Conservation (phyloP, 2,329 filamentous ascomycete genomes). For the Pseudocercospora fijiensis region DNA sequence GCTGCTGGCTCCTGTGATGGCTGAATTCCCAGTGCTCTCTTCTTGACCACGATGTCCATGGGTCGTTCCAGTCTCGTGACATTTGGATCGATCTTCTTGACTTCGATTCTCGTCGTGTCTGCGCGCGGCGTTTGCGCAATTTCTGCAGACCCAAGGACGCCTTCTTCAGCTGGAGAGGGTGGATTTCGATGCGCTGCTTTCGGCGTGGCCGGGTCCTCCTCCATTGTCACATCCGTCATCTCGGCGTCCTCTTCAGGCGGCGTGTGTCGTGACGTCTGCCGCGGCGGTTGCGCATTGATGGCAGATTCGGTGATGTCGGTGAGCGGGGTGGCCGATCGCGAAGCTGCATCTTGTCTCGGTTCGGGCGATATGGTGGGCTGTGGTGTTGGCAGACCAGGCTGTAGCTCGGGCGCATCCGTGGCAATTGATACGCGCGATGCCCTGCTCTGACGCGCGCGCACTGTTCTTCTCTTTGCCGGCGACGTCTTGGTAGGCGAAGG, state of each 20-base stretch:
- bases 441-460: conserved; percentile 47
- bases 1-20: conserved; percentile 70
- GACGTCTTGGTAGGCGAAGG: conserved; percentile 58
- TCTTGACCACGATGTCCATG: conserved; percentile 91
- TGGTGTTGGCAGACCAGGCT: conserved; percentile 50
- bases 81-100: conserved; percentile 73
- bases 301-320: conserved; percentile 70
- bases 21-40: conserved; percentile 65
- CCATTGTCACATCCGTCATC: conserved; percentile 25
- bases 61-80: conserved; percentile 80
- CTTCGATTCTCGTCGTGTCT: conserved; percentile 37
- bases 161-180: conserved; percentile 18
- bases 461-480: conserved; percentile 63
- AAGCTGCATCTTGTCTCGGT: conserved; percentile 22
- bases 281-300: conserved; percentile 61
- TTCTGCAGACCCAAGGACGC: conserved; percentile 21
- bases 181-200: conserved; percentile 15
- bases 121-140: conserved; percentile 19
- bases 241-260: conserved; percentile 24
- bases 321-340: conserved; percentile 59
- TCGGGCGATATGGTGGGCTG: conserved; percentile 45
- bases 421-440: conserved; percentile 43
- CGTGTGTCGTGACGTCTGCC: conserved; percentile 24
- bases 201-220: conserved; percentile 18
- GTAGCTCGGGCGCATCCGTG: conserved; percentile 35